Conservation (phyloP, 202 grass and related monocot species). For the Hordeum pubiflorum region DNA sequence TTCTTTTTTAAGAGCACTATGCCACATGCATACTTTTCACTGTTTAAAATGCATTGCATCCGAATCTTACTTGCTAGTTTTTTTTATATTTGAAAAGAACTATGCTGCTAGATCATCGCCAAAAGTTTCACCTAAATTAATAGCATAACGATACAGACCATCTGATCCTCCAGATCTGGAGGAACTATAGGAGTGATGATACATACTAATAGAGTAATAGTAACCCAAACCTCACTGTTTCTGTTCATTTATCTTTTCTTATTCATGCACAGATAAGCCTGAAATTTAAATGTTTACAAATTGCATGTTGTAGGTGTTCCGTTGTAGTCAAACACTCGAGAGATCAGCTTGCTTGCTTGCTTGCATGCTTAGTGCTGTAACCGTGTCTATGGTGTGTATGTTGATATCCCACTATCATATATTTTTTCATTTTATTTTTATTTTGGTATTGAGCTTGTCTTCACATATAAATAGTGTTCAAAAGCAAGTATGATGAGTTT, state of each 20-base stretch:
- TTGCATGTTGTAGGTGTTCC: not conserved
- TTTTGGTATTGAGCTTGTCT: constrained; percentile 10
- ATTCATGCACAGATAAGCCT: not conserved
- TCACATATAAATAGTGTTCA: constrained; percentile 15
- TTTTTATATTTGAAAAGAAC: constrained; percentile 14
- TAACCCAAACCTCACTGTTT: not conserved
- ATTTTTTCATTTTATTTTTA: not conserved
- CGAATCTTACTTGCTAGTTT: not conserved
- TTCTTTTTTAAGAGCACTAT: not conserved
- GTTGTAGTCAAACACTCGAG: not conserved
- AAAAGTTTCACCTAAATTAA: not conserved
- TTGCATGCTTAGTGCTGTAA: constrained; percentile 21
- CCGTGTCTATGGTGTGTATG: constrained; percentile 17
- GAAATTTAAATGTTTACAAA: not conserved
- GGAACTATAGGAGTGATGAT: not conserved
- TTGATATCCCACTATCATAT: constrained; percentile 30
- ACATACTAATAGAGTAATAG: not conserved
- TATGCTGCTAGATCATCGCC: not conserved
- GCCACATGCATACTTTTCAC: not conserved
- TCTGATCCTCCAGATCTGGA: constrained; percentile 18
- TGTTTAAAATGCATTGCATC: not conserved
- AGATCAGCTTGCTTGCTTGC: constrained; percentile 3
- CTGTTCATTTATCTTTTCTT: not conserved
- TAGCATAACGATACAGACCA: not conserved
- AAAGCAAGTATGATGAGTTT: constrained; percentile 37